phyloP scores from a whole-genome alignment of 2,329 filamentous ascomycete species.

The Fusarium humuli region DNA sequence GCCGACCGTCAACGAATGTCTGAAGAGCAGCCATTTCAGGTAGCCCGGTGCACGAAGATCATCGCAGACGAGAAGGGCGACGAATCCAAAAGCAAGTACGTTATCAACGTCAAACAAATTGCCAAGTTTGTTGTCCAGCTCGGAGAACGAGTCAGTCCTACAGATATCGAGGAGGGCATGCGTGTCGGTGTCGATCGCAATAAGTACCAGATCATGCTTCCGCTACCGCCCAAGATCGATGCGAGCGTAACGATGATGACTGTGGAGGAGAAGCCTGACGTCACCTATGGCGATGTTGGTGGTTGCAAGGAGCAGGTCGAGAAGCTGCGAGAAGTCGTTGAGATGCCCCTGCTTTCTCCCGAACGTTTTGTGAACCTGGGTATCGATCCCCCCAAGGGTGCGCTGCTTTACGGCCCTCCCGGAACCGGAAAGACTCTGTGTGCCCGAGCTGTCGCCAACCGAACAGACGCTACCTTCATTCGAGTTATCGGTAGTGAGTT shows the following conservation, averaged over 20 bases:
- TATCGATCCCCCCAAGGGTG: conserved; percentile 98
- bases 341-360: conserved; percentile 96
- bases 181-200: conserved; percentile 97
- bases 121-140: conserved; percentile 99
- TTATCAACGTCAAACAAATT: conserved; percentile 99
- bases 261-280: conserved; percentile 98
- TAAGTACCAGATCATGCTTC: conserved; percentile 99
- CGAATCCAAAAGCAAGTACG: conserved; percentile 98
- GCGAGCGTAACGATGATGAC: conserved; percentile 99
- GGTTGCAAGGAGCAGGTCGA: conserved; percentile 99
- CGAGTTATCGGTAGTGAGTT: conserved; percentile 97
- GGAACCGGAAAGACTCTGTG: conserved; percentile 99
- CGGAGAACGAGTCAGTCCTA: conserved; percentile 94
- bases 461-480: conserved; percentile 98
- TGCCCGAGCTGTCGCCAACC: conserved; percentile 94
- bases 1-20: conserved; percentile 98
- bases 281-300: conserved; percentile 98
- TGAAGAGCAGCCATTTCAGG: conserved; percentile 97
- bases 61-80: conserved; percentile 95
- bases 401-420: conserved; percentile 93
- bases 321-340: conserved; percentile 97
- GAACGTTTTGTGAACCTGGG: conserved; percentile 99
- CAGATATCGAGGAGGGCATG: conserved; percentile 99
- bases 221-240: conserved; percentile 97
- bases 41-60: conserved; percentile 98